Percentiles rank a stretch among this genome's conserved stretches.
phyloP scores from a whole-genome alignment of 495 filamentous ascomycete species.

The Patellaria atrata region DNA sequence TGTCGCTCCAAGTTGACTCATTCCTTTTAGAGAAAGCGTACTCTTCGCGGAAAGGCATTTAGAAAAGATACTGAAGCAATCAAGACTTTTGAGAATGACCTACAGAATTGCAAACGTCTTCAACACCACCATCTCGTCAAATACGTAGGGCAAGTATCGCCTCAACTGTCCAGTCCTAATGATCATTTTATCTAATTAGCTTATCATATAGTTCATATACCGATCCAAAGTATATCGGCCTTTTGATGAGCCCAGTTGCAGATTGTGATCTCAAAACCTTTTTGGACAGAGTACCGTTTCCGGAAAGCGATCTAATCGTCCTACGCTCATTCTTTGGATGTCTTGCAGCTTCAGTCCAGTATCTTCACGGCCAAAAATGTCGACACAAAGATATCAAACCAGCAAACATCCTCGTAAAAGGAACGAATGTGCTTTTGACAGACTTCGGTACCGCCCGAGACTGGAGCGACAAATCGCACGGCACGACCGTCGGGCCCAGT shows the following conservation, averaged over 20 bases:
- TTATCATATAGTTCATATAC: conserved; percentile 10
- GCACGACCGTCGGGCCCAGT: conserved; percentile 8
- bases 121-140: conserved; percentile 13
- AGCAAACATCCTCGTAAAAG: conserved; percentile 11
- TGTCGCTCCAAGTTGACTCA: not conserved
- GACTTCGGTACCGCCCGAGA: conserved; percentile 14
- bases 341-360: conserved; percentile 9
- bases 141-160: conserved; percentile 10
- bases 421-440: conserved; percentile 6
- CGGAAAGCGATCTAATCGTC: not conserved
- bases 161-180: not conserved
- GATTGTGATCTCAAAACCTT: conserved; percentile 12
- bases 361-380: conserved; percentile 15
- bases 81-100: conserved; percentile 9
- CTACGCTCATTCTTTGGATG: conserved; percentile 10
- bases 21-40: not conserved
- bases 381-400: conserved; percentile 17
- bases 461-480: conserved; percentile 3
- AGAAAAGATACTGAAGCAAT: not conserved
- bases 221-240: conserved; percentile 10
- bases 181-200: not conserved
- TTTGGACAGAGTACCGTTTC: conserved; percentile 1
- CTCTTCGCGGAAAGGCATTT: conserved; percentile 9
- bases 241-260: conserved; percentile 12
- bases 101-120: conserved; percentile 6